phyloP scores from a whole-genome alignment of 2,329 filamentous ascomycete species.

The Claviceps maximensis region DNA sequence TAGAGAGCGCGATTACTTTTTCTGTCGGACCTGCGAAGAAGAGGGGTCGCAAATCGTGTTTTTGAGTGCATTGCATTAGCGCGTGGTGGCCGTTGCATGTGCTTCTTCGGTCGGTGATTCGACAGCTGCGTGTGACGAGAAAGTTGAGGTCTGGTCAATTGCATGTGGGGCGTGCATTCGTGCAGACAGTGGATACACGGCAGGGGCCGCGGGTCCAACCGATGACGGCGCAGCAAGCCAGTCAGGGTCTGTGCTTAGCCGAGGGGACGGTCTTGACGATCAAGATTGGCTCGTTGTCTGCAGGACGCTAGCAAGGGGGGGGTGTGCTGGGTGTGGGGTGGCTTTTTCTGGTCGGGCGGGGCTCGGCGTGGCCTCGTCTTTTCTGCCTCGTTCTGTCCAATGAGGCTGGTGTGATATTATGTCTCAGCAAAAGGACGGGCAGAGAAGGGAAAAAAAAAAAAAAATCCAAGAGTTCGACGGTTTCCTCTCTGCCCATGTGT shows the following conservation, averaged over 20 bases:
- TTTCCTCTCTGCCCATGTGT: too few relatives aligned
- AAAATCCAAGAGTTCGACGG: too few relatives aligned
- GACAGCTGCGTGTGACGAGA: conserved; percentile 29
- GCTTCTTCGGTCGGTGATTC: conserved; percentile 5
- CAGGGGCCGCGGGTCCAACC: conserved; percentile 34
- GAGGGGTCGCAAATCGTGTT: neutral
- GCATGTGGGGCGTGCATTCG: conserved; percentile 20
- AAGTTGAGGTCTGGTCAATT: too few relatives aligned
- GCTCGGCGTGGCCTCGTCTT: too few relatives aligned
- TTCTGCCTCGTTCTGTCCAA: neutral
- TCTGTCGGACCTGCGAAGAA: too few relatives aligned
- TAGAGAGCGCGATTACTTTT: too few relatives aligned
- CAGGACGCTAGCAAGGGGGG: conserved; percentile 5
- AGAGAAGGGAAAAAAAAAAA: too few relatives aligned
- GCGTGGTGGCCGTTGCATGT: neutral
- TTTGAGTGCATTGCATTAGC: neutral
- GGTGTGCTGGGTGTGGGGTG: too few relatives aligned
- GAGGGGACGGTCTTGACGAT: conserved; percentile 19
- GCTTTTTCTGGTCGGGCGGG: too few relatives aligned
- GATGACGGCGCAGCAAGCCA: conserved; percentile 23
- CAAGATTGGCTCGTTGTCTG: conserved; percentile 27
- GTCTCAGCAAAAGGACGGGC: too few relatives aligned
- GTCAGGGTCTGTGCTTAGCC: conserved; percentile 14
- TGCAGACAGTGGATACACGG: conserved; percentile 23
- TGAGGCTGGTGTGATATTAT: neutral